Conservation (phyloP, 495 filamentous ascomycete species). For the Antarctomyces pellizariae region DNA sequence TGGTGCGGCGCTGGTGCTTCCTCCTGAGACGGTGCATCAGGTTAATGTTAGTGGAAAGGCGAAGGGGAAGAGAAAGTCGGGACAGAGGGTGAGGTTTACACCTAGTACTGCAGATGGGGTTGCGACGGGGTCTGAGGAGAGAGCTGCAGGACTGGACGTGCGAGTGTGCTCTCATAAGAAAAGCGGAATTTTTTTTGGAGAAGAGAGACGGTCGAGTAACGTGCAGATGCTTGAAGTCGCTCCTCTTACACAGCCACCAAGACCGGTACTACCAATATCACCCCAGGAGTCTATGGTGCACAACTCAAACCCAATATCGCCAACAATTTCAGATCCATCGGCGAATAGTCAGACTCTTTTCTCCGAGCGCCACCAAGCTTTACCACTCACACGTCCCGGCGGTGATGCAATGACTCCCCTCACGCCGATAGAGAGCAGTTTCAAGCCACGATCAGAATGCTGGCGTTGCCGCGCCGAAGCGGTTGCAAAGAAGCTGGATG, state of each 20-base stretch:
- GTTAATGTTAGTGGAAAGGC: background rate
- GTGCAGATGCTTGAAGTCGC: background rate
- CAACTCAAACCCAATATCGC: background rate
- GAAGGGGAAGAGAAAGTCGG: slow-evolving; percentile 1
- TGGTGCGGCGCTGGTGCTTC: background rate
- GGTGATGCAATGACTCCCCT: background rate
- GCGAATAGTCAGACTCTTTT: background rate
- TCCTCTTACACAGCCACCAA: background rate
- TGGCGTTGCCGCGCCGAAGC: slow-evolving; percentile 9
- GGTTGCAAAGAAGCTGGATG: slow-evolving; percentile 3
- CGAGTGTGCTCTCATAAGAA: background rate
- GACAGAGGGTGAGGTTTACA: slow-evolving; percentile 7
- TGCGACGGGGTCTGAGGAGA: slow-evolving; percentile 3
- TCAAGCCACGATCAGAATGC: too few relatives aligned
- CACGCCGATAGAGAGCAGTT: too few relatives aligned
- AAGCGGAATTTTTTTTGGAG: slow-evolving; percentile 1
- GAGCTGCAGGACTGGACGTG: background rate
- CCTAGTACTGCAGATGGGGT: slow-evolving; percentile 1
- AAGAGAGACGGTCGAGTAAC: background rate
- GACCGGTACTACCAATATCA: too few relatives aligned
- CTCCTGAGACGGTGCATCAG: background rate
- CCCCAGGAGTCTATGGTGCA: too few relatives aligned
- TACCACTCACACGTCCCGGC: background rate
- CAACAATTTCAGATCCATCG: slow-evolving; percentile 1
- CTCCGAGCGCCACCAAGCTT: background rate